Evolutionary conservation across 306 rosid species (phyloP).

Genomic region (Pyrus betulifolia): DNA sequence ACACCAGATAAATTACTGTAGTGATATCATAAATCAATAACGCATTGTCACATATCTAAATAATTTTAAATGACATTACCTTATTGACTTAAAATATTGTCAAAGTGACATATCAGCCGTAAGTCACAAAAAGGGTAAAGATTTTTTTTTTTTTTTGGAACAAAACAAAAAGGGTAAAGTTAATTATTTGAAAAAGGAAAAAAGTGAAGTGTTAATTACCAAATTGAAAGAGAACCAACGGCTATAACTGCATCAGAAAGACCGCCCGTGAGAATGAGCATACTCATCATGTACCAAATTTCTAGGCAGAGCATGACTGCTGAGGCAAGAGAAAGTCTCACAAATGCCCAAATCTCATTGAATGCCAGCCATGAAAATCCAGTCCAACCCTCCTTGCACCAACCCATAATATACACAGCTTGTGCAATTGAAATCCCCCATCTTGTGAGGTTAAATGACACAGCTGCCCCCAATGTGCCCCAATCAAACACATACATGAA

Average conservation of each 20-base stretch:
- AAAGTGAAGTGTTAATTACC: slow-evolving; percentile 22
- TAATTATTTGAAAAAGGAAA: too few species aligned
- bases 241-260: slow-evolving; percentile 37
- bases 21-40: too few species aligned
- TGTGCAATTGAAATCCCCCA: slow-evolving; percentile 56
- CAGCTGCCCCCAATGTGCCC: slow-evolving; percentile 59
- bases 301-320: slow-evolving; percentile 80
- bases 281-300: slow-evolving; percentile 35
- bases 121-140: too few species aligned
- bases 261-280: slow-evolving; percentile 26
- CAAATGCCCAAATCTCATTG: slow-evolving; percentile 63
- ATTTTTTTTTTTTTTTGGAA: too few species aligned
- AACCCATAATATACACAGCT: slow-evolving; percentile 45
- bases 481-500: slow-evolving; percentile 32
- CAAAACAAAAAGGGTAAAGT: too few species aligned
- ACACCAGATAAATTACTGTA: background rate
- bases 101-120: fast-evolving
- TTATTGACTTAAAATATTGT: too few species aligned
- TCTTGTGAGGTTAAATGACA: slow-evolving; percentile 45
- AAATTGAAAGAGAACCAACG: slow-evolving; percentile 44
- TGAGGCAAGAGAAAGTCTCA: slow-evolving; percentile 62
- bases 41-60: too few species aligned
- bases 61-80: too few species aligned
- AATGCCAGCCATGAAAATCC: slow-evolving; percentile 68
- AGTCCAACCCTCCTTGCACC: slow-evolving; percentile 69